A percentile compares a stretch with the other conserved stretches of the same genome.
These are phyloP conservation scores for Starmerella kuoi DNA, from an alignment of 805 yeast genomes.

Conservation along the genomic window DNA sequence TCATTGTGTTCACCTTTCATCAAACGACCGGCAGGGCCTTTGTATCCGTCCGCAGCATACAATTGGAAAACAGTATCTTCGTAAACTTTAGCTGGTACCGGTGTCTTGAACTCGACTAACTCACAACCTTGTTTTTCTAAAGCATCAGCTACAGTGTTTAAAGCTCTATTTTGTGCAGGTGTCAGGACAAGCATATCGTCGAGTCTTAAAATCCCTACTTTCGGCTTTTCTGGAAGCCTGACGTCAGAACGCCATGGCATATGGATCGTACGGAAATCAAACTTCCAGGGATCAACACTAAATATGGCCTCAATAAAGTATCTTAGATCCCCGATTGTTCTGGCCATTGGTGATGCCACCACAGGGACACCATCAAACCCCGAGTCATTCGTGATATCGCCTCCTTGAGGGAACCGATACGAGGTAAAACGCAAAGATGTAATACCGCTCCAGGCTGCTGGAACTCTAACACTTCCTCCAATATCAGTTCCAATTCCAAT, in stretches of 20 bases:
- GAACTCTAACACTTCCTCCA: constrained; percentile 46
- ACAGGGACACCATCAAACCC: constrained; percentile 34
- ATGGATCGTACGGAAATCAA: constrained; percentile 35
- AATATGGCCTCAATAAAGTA: constrained; percentile 38
- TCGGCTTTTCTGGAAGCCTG: constrained; percentile 33
- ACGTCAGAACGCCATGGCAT: constrained; percentile 39
- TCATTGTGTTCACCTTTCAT: constrained; percentile 30
- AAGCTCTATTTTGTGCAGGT: constrained; percentile 36
- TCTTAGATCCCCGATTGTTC: constrained; percentile 39
- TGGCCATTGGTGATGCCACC: constrained; percentile 32
- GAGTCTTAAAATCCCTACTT: constrained; percentile 38
- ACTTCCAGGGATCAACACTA: constrained; percentile 43
- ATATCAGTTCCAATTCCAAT: constrained; percentile 47
- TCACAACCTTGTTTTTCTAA: constrained; percentile 37
- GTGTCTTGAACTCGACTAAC: constrained; percentile 36
- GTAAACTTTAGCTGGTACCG: constrained; percentile 42
- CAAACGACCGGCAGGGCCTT: constrained; percentile 23
- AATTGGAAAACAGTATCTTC: constrained; percentile 45
- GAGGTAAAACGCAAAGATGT: constrained; percentile 42
- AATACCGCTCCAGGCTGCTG: constrained; percentile 42
- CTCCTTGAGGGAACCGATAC: constrained; percentile 37
- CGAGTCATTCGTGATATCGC: constrained; percentile 33
- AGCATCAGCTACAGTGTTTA: constrained; percentile 32
- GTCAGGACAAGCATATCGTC: constrained; percentile 42
- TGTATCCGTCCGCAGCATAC: constrained; percentile 36